Evolutionary conservation across 441 rosid species (phyloP).

Genomic region (Erysimum pusillum): DNA sequence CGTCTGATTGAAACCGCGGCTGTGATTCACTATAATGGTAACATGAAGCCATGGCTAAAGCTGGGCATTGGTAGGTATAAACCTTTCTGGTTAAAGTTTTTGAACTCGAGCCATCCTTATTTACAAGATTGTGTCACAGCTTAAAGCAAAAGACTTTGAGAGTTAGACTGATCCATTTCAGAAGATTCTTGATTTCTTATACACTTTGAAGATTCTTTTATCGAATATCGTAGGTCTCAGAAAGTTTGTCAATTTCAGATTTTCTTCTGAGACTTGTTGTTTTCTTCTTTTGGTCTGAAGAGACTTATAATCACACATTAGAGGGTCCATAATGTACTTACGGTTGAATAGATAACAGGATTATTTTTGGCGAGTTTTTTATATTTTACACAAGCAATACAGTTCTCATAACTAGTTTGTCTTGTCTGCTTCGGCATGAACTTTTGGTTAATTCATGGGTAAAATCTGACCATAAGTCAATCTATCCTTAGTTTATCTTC

Average conservation of each 20-base stretch:
- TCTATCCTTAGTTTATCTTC: too few species aligned
- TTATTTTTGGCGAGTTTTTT: constrained; percentile 24
- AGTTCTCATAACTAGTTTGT: too few species aligned
- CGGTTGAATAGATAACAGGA: constrained; percentile 28
- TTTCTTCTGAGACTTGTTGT: constrained; percentile 12
- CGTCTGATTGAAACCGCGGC: constrained; percentile 91
- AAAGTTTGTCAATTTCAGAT: constrained; percentile 31
- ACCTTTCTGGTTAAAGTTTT: constrained; percentile 82
- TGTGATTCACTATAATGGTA: constrained; percentile 89
- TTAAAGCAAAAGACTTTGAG: constrained; percentile 36
- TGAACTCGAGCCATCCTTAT: constrained; percentile 77
- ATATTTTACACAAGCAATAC: too few species aligned
- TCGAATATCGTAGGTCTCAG: constrained; percentile 44
- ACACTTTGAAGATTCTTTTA: constrained; percentile 40
- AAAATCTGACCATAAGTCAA: too few species aligned
- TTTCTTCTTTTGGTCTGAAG: constrained; percentile 24
- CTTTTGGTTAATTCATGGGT: too few species aligned
- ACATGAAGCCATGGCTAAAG: constrained; percentile 97
- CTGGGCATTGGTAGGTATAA: constrained; percentile 80
- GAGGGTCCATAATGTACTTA: constrained; percentile 33
- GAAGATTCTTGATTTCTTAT: constrained; percentile 41
- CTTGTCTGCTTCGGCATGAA: too few species aligned
- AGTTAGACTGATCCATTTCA: constrained; percentile 34
- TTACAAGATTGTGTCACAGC: constrained; percentile 64
- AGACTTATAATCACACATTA: constrained; percentile 29